Evolutionary conservation across 139 green algal genomes (phyloP).

Genomic region (Asterochloris erici): DNA sequence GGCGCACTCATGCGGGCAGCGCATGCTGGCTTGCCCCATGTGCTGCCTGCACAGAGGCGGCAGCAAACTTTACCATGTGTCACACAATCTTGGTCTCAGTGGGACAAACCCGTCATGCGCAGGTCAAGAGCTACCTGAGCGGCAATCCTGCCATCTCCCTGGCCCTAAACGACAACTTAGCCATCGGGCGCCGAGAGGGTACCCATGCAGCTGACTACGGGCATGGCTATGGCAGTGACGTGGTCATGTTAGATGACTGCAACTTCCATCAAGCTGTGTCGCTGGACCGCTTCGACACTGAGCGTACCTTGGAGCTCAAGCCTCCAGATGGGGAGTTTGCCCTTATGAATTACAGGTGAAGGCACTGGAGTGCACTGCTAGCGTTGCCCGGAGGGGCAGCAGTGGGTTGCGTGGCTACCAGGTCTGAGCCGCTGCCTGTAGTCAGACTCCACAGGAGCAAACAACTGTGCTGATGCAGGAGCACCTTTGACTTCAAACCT

Average conservation of each 20-base stretch:
- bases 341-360: conserved; percentile 88
- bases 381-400: no score
- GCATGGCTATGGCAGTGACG: conserved; percentile 9
- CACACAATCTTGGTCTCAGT: no score
- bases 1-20: no score
- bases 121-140: conserved; percentile 82
- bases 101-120: not conserved
- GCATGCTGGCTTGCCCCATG: no score
- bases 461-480: conserved; percentile 30
- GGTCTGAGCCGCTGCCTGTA: not conserved
- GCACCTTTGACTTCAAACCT: conserved; percentile 74
- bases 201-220: conserved; percentile 17
- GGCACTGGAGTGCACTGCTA: no score
- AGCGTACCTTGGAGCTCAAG: conserved; percentile 86
- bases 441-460: not conserved
- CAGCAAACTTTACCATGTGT: no score
- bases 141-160: conserved; percentile 81
- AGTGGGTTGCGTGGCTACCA: not conserved
- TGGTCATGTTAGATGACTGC: conserved; percentile 84
- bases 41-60: no score
- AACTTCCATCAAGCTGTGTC: conserved; percentile 86
- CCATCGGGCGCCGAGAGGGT: conserved; percentile 27
- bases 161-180: conserved; percentile 81
- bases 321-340: conserved; percentile 89
- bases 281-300: conserved; percentile 81